Conservation (phyloP, 164 flowering plant genomes). For the Cinnamomum micranthum region DNA sequence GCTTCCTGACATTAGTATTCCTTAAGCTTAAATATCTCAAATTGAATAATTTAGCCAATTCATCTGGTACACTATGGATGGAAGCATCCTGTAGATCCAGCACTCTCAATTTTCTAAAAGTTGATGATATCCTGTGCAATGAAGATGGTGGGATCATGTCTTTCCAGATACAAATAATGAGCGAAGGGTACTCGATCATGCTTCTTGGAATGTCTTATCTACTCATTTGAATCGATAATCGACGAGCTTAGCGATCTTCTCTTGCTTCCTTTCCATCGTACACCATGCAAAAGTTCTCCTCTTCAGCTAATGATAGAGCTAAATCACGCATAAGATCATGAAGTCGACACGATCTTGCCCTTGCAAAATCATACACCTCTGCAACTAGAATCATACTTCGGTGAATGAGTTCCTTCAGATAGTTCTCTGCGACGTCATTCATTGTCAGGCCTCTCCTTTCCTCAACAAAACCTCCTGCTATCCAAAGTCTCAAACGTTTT, state of each 20-base stretch:
- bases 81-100: background rate
- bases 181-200: background rate
- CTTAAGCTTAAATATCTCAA: background rate
- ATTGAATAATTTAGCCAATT: background rate
- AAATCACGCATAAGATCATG: constrained; percentile 20
- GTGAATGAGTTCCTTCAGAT: constrained; percentile 7
- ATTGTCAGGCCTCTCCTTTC: background rate
- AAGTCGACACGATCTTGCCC: background rate
- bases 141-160: background rate
- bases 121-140: background rate
- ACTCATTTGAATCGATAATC: constrained; percentile 5
- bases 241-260: background rate
- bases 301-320: background rate
- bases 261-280: background rate
- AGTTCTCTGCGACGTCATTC: constrained; percentile 1
- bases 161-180: background rate
- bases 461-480: constrained; percentile 22
- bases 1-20: no score
- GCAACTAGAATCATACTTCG: constrained; percentile 8
- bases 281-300: constrained; percentile 3
- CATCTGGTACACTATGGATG: background rate
- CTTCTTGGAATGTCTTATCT: background rate
- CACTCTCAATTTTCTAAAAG: background rate
- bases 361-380: background rate
- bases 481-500: constrained; percentile 16